These are phyloP conservation scores for Plantago coronopus DNA, from an alignment of 305 asterid species.

Conservation along the genomic window DNA sequence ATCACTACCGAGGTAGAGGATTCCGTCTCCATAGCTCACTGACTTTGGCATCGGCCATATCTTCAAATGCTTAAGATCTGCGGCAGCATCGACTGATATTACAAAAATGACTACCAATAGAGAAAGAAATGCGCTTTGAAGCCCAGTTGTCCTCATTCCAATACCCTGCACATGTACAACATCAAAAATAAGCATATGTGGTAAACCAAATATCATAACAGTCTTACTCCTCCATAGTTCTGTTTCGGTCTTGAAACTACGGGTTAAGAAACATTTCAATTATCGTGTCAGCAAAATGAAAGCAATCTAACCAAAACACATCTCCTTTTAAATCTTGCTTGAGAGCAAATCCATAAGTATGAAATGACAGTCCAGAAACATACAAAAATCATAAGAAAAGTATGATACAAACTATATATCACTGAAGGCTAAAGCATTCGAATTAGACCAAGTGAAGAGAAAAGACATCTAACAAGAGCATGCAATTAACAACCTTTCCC, in stretches of 20 bases:
- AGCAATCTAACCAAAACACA: neutral
- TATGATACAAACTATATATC: too few relatives aligned
- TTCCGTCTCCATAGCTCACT: conserved; percentile 50
- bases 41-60: conserved; percentile 98
- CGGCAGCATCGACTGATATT: conserved; percentile 34
- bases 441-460: neutral
- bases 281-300: too few relatives aligned
- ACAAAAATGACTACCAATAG: conserved; percentile 32
- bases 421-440: neutral
- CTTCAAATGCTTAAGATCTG: conserved; percentile 34
- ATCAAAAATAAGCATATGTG: neutral
- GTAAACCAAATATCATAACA: too few relatives aligned
- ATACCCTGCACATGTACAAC: neutral
- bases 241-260: too few relatives aligned
- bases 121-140: conserved; percentile 29
- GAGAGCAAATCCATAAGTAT: too few relatives aligned
- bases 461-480: neutral
- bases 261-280: too few relatives aligned
- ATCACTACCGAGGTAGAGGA: conserved; percentile 46
- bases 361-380: neutral
- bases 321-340: neutral
- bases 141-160: conserved; percentile 10
- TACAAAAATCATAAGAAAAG: neutral
- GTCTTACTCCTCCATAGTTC: too few relatives aligned
- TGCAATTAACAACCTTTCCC: neutral